Evolutionary conservation across 129 eudicot species (phyloP).

Genomic region (Arctium lappa): DNA sequence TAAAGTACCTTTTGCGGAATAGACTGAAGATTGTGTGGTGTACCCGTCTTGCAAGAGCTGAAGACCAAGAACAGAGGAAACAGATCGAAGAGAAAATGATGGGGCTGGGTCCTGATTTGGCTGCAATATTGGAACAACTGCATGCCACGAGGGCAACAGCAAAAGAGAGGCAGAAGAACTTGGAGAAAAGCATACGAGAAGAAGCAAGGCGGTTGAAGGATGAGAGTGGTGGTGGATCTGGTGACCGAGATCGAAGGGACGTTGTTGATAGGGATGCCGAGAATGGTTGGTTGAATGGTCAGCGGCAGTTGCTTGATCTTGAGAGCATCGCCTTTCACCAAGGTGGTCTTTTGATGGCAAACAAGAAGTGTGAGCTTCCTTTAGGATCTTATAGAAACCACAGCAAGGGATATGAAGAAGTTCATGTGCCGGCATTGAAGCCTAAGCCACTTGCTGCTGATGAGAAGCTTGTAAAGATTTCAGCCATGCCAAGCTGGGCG

Average conservation of each 20-base stretch:
- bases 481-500: conserved; percentile 85
- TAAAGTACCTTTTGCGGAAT: conserved; percentile 71
- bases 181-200: conserved; percentile 89
- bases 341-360: conserved; percentile 86
- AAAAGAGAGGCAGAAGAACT: conserved; percentile 87
- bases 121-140: conserved; percentile 80
- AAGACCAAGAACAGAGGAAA: conserved; percentile 82
- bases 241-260: conserved; percentile 50
- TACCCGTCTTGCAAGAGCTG: conserved; percentile 94
- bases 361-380: conserved; percentile 83
- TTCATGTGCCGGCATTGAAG: conserved; percentile 89
- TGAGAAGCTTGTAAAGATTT: conserved; percentile 64
- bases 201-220: conserved; percentile 94
- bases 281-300: conserved; percentile 80
- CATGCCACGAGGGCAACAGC: conserved; percentile 96
- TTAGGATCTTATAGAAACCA: conserved; percentile 70
- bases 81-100: conserved; percentile 82
- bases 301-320: conserved; percentile 82
- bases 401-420: conserved; percentile 86
- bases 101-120: conserved; percentile 61
- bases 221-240: conserved; percentile 56
- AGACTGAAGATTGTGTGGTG: conserved; percentile 93
- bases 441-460: conserved; percentile 56
- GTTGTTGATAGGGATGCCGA: conserved; percentile 69
- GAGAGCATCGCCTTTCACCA: conserved; percentile 78